Evolutionary conservation across 2,329 filamentous ascomycete species (phyloP), one percentile per base, ranked within the genome.

Genomic region (Scedosporium minutisporum): DNA sequence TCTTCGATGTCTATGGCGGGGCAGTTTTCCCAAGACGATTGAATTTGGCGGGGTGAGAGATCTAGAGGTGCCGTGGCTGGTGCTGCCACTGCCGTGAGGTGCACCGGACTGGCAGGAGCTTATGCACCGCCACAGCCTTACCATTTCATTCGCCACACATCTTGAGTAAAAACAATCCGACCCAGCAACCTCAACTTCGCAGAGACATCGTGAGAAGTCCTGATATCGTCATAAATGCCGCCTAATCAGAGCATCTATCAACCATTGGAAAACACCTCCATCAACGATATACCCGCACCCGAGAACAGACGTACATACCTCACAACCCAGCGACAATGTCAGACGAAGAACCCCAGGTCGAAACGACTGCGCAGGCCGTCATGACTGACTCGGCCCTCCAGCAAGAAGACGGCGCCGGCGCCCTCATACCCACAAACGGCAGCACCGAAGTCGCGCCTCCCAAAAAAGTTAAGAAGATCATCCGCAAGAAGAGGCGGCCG

Each of bases 401-500:
- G 16, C 68, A 69, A 6, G 70, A 61, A 38, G 29, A 33, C 29
- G 14, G 27, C 58, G 23, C 21, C 51, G 63, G 74, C 67, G 73
- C 73, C 23, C 66, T 78, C 48, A 67, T 72, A 16, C 75, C 73
- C 18, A 74, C 73, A 48, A 74, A 67, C 66, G 77, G 71, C 57
- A 79, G 81, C 58, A 76, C 81, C 53, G 77, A 78, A 3, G 73
- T 78, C 53, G 76, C 80, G 38, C 72, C 77, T 21, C 77, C 77
- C 60, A 82, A 74, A 91, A 93, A 77, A 86, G 68, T 73, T 9
- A 70, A 90, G 64, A 97, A 96, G 76, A 91, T 97, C 68, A 89
- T 96, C 68, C 87, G 93, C 66, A 92, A 90, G 73, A 97, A 96
- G 80, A 88, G 89, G 71, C 84, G 92, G 46, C 95, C 95, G 38